Conservation (phyloP, 2,329 filamentous ascomycete genomes). For the Xylariaceae sp. region DNA sequence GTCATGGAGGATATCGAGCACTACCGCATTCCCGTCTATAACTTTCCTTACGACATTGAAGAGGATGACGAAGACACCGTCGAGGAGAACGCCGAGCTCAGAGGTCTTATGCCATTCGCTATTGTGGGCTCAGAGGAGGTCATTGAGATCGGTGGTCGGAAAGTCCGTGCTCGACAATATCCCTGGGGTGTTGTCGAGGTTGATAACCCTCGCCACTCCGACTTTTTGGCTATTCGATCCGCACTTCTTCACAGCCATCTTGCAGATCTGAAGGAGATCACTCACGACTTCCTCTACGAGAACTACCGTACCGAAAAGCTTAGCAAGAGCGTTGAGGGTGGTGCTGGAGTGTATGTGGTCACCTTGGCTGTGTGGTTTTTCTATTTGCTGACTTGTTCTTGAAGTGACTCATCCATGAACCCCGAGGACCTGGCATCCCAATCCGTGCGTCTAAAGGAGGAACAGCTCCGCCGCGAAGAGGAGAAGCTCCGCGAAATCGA, state of each 20-base stretch:
- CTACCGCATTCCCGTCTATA: slow-evolving; percentile 99
- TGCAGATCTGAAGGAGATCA: slow-evolving; percentile 98
- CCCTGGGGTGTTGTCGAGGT: slow-evolving; percentile 99
- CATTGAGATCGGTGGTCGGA: slow-evolving; percentile 90
- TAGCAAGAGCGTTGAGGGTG: slow-evolving; percentile 97
- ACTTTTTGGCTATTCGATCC: slow-evolving; percentile 96
- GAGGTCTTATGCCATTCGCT: slow-evolving; percentile 97
- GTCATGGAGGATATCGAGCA: slow-evolving; percentile 99
- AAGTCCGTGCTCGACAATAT: slow-evolving; percentile 94
- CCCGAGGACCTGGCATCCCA: slow-evolving; percentile 96
- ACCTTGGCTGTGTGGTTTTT: background rate
- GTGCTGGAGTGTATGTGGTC: slow-evolving; percentile 79
- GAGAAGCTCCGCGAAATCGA: slow-evolving; percentile 99
- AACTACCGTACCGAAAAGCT: slow-evolving; percentile 99
- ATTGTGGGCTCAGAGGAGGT: slow-evolving; percentile 98
- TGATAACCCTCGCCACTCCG: slow-evolving; percentile 97
- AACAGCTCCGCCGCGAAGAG: slow-evolving; percentile 97
- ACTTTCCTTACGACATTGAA: slow-evolving; percentile 99
- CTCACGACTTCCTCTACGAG: slow-evolving; percentile 99
- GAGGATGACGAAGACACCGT: slow-evolving; percentile 99
- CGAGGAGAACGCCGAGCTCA: slow-evolving; percentile 97
- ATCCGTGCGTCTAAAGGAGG: slow-evolving; percentile 98
- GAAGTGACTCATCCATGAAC: slow-evolving; percentile 88
- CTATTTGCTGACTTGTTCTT: slow-evolving; percentile 40
- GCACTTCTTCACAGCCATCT: slow-evolving; percentile 97